Evolutionary conservation across 2,329 filamentous ascomycete genomes (phyloP), one percentile per base, ranked within the genome.

Genomic region (Drechslerella stenobrocha): DNA sequence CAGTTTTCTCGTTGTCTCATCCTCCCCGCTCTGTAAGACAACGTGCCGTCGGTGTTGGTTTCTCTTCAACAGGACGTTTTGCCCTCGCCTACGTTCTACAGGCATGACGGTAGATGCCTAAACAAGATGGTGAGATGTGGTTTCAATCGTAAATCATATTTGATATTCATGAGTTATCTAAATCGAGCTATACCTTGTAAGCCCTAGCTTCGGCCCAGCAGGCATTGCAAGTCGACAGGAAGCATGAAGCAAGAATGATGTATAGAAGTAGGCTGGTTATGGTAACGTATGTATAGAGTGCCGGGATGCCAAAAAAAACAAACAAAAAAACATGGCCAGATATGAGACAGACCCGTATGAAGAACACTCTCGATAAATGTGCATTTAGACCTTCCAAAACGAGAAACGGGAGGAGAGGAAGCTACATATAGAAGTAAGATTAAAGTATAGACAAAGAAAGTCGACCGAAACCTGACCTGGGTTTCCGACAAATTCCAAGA

Each of bases 391-490:
- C 46, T 20, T 47, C 15, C 48, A 2, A 35, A 45, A 2, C 22
- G 26, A 32, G 48, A n/a, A n/a, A n/a, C n/a, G n/a, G 15, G 13
- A 53, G 32, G 45, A 55, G 52, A 52, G 20, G 40, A 42, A 32
- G 51, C 51, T 26, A 57, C 9, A 48, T 30, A 57, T 35, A n/a
- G n/a, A 52, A 35, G 30, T 55, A 18, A 48, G 40, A 57, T 35
- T 23, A 22, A 52, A 35, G 30, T 55, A 52, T 56, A 15, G 22
- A 67, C 63, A 67, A 67, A 67, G 45, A 60, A 67, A 67, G 34
- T 67, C 63, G 63, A 60, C 28, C 11, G 37, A 52, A 52, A 67
- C 55, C 63, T 42, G 50, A 50, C 61, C 53, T 52, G 61, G 61
- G 61, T 42, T 55, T 11, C 37, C n/a, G n/a, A 18, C 28, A 30